Conservation (phyloP, 495 filamentous ascomycete species). For the Trichodelitschia bisporula region DNA sequence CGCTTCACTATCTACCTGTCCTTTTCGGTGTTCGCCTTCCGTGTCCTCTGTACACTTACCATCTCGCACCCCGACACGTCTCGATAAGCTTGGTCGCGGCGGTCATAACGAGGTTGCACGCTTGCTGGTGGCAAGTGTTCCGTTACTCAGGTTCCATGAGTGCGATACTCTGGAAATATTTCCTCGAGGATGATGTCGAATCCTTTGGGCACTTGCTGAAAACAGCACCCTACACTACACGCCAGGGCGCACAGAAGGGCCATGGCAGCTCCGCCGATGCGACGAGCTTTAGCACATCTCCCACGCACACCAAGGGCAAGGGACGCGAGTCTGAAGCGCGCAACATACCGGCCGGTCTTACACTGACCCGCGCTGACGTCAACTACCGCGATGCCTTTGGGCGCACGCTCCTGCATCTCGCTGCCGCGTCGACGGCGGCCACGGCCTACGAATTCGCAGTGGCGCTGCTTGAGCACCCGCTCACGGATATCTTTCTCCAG, state of each 20-base stretch:
- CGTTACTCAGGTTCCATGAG: conserved; percentile 70
- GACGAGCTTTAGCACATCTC: conserved; percentile 23
- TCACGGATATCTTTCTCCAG: conserved; percentile 64
- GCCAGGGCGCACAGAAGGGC: conserved; percentile 19
- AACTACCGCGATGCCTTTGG: conserved; percentile 61
- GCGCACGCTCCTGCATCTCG: conserved; percentile 63
- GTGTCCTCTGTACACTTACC: too few relatives aligned
- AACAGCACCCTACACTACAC: conserved; percentile 27
- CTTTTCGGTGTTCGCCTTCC: too few relatives aligned
- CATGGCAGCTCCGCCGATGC: conserved; percentile 14
- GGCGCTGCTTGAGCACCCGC: conserved; percentile 54
- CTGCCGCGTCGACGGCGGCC: conserved; percentile 45
- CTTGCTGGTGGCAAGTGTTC: too few relatives aligned
- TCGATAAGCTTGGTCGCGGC: too few relatives aligned
- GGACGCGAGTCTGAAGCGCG: conserved; percentile 11
- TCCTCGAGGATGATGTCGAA: conserved; percentile 88
- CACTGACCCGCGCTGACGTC: conserved; percentile 43
- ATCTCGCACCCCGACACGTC: too few relatives aligned
- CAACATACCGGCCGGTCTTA: conserved; percentile 6
- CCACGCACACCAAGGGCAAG: conserved; percentile 14
- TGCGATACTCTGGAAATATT: conserved; percentile 84
- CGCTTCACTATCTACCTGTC: too few relatives aligned
- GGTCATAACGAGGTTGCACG: too few relatives aligned
- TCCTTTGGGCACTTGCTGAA: conserved; percentile 65
- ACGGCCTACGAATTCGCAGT: conserved; percentile 46